Conservation (phyloP, 331 rosid species). For the Quercus tomentella region DNA sequence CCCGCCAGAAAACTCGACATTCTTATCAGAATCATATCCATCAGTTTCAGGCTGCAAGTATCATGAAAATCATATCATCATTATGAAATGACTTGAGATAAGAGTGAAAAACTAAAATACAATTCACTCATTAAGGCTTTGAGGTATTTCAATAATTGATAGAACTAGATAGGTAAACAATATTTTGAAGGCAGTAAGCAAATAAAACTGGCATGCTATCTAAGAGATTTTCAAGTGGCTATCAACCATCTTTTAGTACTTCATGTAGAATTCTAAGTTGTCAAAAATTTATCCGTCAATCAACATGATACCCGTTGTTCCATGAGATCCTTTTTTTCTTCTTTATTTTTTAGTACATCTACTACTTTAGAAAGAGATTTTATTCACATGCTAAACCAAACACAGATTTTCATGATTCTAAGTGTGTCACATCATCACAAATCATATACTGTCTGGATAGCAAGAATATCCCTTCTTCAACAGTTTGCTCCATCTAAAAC, state of each 20-base stretch:
- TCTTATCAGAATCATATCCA: conserved; percentile 54
- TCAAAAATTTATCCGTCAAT: not conserved
- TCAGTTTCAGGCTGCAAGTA: conserved; percentile 37
- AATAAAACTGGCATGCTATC: not conserved
- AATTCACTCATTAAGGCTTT: conserved; percentile 7
- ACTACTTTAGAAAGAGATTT: not conserved
- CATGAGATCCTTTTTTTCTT: not conserved
- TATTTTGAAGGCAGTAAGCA: not conserved
- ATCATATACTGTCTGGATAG: too few species aligned
- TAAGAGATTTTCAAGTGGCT: not conserved
- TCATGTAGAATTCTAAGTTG: not conserved
- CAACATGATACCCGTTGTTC: not conserved
- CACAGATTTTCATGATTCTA: not conserved
- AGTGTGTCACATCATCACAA: too few species aligned
- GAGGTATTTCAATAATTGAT: conserved; percentile 2
- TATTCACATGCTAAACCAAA: not conserved
- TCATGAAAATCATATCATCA: conserved; percentile 25
- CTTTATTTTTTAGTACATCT: too few species aligned
- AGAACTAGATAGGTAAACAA: conserved; percentile 2
- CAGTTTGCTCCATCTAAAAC: not conserved
- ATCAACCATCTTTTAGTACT: not conserved
- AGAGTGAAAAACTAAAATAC: not conserved
- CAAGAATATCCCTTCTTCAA: not conserved
- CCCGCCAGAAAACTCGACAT: conserved; percentile 58
- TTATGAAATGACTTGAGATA: conserved; percentile 6